Percentiles rank a stretch among this genome's conserved stretches.
Conservation (phyloP, 1,284 basidiomycete species). For the Ustilago sp. region DNA sequence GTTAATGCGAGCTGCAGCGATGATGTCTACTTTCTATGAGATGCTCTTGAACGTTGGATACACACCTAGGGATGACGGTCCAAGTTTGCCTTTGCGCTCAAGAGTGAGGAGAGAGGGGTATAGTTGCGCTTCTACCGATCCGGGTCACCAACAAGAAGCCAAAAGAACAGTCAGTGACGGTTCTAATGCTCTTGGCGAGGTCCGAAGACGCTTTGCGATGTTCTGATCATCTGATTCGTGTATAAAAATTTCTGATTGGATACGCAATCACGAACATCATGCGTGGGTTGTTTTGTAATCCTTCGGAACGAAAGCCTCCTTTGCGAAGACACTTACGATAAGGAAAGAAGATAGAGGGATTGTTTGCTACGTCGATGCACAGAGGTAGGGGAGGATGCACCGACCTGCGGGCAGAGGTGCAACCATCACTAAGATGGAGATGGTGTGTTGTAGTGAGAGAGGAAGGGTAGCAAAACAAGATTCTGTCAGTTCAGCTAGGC, state of each 20-base stretch:
- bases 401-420: conserved; percentile 32
- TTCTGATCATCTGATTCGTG: conserved; percentile 55
- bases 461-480: not conserved
- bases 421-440: conserved; percentile 14
- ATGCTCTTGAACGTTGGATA: not conserved
- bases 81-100: not conserved
- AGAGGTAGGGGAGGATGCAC: conserved; percentile 14
- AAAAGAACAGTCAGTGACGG: conserved; percentile 8
- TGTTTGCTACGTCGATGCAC: not conserved
- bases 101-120: not conserved
- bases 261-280: conserved; percentile 54
- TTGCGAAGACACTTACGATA: conserved; percentile 29
- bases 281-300: conserved; percentile 48
- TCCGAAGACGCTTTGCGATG: not conserved
- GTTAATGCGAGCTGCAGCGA: not conserved
- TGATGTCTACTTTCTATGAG: conserved; percentile 1
- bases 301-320: conserved; percentile 10
- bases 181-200: not conserved
- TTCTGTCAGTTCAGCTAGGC: not conserved
- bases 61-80: conserved; percentile 10
- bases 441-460: not conserved
- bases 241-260: conserved; percentile 51
- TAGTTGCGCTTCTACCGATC: not conserved
- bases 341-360: not conserved
- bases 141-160: not conserved